Base-by-base conservation (phyloP, 495 filamentous ascomycete genomes). In the Xanthoparmelia taractica region DNA sequence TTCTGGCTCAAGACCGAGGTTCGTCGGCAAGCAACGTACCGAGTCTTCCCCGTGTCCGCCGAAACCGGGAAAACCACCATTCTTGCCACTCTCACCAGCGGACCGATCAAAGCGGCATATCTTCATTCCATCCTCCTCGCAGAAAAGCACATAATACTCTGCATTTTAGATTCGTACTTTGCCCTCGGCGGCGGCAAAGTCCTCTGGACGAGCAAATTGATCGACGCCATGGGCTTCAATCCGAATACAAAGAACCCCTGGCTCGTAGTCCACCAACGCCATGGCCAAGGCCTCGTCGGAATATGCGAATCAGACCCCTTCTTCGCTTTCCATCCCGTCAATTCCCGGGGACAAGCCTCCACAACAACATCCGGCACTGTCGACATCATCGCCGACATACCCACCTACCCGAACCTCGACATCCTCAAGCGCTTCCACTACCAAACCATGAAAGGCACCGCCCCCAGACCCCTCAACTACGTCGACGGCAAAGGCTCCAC, bases 251-350 rank as follows among this genome's bases (percentile, higher is more conserved):
- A 78, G 23, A 82, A 82, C 29, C 79, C 64, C 20, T 93, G 89
- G 89, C 85, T 87, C 63, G 78, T 92, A 6, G 71, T 92, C 47
- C 88, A 92, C 67, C 79, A 83, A 57, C 61, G 66, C 4, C 50
- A 59, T 20, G 75, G 73, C 11, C 68, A 73, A n/a, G 85, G 86
- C 6, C 73, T 89, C 0, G 77, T 88, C 2, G 83, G 77, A 8
- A 78, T 72, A 23, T 87, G 82, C 68, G 79, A 86, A 36, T 83
- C 77, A 31, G 75, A 77, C 0, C 78, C 85, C 0, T 85, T 86
- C 61, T 93, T 90, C 76, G 83, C 80, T 72, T 92, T 92, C 73
- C 88, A 93, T 74, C 81, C 84, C 8, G 76, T 89, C 68, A 92
- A 92, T 67, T 81, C 88, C 0, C 92, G 84, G 73, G 84, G 90